Percentiles rank a stretch among this genome's conserved stretches.
phyloP scores from a whole-genome alignment of 2,329 filamentous ascomycete species.

The Botrytis medusae region DNA sequence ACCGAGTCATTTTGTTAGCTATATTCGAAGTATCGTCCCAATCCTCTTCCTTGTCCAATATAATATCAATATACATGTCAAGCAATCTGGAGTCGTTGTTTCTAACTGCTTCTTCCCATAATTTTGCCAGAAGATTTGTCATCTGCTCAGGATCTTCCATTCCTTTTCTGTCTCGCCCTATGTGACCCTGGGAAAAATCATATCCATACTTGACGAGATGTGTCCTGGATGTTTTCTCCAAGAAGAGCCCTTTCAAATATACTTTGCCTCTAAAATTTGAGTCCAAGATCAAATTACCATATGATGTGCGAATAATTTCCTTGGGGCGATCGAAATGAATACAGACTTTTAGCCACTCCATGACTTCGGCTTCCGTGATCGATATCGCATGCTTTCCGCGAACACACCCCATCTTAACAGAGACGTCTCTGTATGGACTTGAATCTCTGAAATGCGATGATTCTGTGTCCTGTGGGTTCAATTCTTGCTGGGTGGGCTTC shows the following conservation, averaged over 20 bases:
- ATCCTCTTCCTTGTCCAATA: slow-evolving; percentile 24
- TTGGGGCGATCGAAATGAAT: slow-evolving; percentile 24
- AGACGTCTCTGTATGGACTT: slow-evolving; percentile 30
- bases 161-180: slow-evolving; percentile 28
- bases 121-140: slow-evolving; percentile 16
- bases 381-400: neutral
- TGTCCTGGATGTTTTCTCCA: neutral
- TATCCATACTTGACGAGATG: slow-evolving; percentile 25
- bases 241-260: slow-evolving; percentile 29
- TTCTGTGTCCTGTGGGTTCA: neutral
- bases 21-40: slow-evolving; percentile 29
- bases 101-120: slow-evolving; percentile 23
- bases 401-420: slow-evolving; percentile 28
- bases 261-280: slow-evolving; percentile 19
- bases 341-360: slow-evolving; percentile 26
- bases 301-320: slow-evolving; percentile 17
- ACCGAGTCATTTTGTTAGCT: slow-evolving; percentile 19
- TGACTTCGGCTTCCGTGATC: slow-evolving; percentile 7
- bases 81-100: neutral
- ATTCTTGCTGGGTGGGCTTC: neutral
- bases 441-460: neutral
- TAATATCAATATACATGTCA: slow-evolving; percentile 29
- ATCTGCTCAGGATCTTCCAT: slow-evolving; percentile 19
- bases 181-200: slow-evolving; percentile 20
- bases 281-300: slow-evolving; percentile 25